Evolutionary conservation across 495 filamentous ascomycete genomes (phyloP).

Genomic region (Xylaria scruposa): DNA sequence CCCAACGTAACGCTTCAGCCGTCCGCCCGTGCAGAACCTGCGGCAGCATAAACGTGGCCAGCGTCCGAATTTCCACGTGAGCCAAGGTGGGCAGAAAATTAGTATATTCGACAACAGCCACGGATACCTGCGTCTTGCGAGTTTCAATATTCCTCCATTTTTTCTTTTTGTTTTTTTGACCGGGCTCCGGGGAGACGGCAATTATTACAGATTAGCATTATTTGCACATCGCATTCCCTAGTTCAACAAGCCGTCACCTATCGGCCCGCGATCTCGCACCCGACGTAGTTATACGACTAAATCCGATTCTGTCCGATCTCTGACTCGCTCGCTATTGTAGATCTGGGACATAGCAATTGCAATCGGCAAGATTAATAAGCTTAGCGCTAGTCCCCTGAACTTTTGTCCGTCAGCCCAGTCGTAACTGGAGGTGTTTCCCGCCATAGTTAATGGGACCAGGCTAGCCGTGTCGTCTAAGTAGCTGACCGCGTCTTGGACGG

Average conservation of each 20-base stretch:
- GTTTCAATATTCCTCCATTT: not conserved
- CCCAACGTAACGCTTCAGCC: slow-evolving; percentile 12
- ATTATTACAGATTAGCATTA: not conserved
- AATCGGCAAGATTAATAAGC: slow-evolving; percentile 3
- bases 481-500: not conserved
- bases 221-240: not conserved
- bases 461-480: slow-evolving; percentile 1
- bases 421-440: slow-evolving; percentile 4
- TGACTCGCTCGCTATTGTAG: not conserved
- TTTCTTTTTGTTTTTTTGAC: not conserved
- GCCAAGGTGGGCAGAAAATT: not conserved
- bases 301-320: not conserved
- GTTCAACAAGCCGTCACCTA: not conserved
- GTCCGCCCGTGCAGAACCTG: slow-evolving; percentile 11
- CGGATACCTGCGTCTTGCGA: not conserved
- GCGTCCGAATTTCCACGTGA: slow-evolving; percentile 25
- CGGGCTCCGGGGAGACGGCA: not conserved
- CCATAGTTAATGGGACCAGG: slow-evolving; percentile 17
- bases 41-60: slow-evolving; percentile 20
- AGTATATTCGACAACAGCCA: not conserved
- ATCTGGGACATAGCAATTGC: slow-evolving; percentile 6
- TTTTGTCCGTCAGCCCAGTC: not conserved
- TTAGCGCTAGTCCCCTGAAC: not conserved
- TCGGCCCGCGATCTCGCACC: slow-evolving; percentile 3
- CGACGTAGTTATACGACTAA: not conserved